Percentiles rank a stretch among this genome's conserved stretches.
Evolutionary conservation across 106 monocot genomes (phyloP).

Genomic region (Dendrobium officinale): DNA sequence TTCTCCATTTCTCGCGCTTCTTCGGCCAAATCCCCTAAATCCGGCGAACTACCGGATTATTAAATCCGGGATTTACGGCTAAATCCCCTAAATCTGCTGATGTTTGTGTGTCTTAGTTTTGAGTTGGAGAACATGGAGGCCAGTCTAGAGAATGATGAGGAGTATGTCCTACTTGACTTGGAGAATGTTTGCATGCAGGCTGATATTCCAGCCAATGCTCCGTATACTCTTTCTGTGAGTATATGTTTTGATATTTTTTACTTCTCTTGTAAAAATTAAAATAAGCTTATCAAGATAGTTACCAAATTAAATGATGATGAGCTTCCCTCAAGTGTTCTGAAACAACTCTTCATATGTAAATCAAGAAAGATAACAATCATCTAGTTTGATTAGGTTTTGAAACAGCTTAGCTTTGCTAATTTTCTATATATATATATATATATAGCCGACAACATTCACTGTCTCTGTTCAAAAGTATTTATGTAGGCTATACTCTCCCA

Average conservation of each 20-base stretch:
- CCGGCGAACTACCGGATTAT: no score
- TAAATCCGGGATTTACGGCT: no score
- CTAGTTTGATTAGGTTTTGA: not conserved
- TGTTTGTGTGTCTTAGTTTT: not conserved
- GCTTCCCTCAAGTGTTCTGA: not conserved
- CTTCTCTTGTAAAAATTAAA: not conserved
- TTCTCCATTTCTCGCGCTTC: no score
- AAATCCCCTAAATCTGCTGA: not conserved
- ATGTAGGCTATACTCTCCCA: no score
- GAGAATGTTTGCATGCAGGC: slow-evolving; percentile 34
- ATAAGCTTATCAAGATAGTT: not conserved
- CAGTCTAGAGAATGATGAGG: slow-evolving; percentile 24
- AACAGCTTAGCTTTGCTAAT: not conserved
- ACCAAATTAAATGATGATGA: not conserved
- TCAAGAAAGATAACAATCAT: not conserved
- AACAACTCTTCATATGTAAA: not conserved
- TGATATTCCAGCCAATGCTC: slow-evolving; percentile 43
- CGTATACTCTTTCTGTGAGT: slow-evolving; percentile 65
- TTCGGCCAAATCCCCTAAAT: no score
- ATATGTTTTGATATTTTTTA: not conserved
- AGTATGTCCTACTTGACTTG: slow-evolving; percentile 53
- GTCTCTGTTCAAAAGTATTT: no score
- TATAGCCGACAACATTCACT: no score
- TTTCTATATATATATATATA: no score
- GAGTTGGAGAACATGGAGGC: not conserved